A percentile compares a stretch with the other conserved stretches of the same genome.
Evolutionary conservation across 805 yeast species (phyloP).

Genomic region (Saccharomycodes ludwigii): DNA sequence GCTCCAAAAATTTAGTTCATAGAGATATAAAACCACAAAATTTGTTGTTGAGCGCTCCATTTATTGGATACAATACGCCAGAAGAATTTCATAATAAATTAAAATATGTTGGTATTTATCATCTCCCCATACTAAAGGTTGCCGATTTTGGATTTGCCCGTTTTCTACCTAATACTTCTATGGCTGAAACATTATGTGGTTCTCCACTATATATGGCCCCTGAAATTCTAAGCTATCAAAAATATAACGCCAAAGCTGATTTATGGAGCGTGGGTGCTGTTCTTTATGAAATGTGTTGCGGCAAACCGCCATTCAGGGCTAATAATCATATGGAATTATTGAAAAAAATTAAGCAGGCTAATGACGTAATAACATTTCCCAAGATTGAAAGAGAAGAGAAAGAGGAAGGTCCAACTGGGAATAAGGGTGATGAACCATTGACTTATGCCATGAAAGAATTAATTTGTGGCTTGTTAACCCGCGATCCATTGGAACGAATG

Average conservation of each 20-base stretch:
- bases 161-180: constrained; percentile 79
- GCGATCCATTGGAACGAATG: constrained; percentile 79
- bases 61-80: constrained; percentile 35
- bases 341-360: constrained; percentile 71
- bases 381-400: background rate
- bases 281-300: constrained; percentile 86
- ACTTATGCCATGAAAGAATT: constrained; percentile 37
- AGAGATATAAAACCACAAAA: constrained; percentile 90
- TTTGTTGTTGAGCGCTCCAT: constrained; percentile 62
- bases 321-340: constrained; percentile 83
- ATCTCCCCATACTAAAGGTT: constrained; percentile 78
- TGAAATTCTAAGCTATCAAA: constrained; percentile 85
- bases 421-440: constrained; percentile 1
- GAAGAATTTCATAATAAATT: constrained; percentile 38
- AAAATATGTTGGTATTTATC: constrained; percentile 70
- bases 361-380: constrained; percentile 73
- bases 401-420: background rate
- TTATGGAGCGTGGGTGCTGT: constrained; percentile 98
- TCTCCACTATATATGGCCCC: constrained; percentile 99
- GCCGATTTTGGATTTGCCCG: constrained; percentile 98
- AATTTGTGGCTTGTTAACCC: constrained; percentile 64
- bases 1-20: constrained; percentile 79
- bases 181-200: constrained; percentile 97
- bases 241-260: constrained; percentile 94
- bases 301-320: constrained; percentile 94